Base-by-base conservation (phyloP, 305 asterid genomes). In the Fraxinus paxiana region DNA sequence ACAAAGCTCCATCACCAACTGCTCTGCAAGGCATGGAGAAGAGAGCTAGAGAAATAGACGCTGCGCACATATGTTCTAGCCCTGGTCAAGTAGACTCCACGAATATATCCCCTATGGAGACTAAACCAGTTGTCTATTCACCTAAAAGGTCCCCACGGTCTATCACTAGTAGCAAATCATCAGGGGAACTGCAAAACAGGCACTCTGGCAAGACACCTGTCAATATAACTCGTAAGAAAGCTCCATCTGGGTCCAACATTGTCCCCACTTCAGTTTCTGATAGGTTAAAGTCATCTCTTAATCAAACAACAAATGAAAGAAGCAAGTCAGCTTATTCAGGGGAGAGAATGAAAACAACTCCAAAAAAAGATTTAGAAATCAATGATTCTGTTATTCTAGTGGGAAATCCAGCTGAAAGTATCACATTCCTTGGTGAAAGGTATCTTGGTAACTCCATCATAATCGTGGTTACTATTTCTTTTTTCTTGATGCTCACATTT, bases 351-450 rank as follows among this genome's bases (percentile, higher is more conserved):
- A 92, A 87, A 84, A 83, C 86, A 83, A 84, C 90, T 87, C 85
- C 91, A 61, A 88, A 85, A 82, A 83, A 91, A 51, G 87, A 76
- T 83, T 81, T 83, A 83, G 87, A 46, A 76, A 75, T 81, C 71
- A 85, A 35, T 76, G 91, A 89, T 76, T 79, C 88, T 80, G 81
- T 85, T 83, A 75, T 34, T 83, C 22, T 81, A 82, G 85, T 83
- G 56, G 90, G 92, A 84, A 81, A 83, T 81, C 76, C 86, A n/a
- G 83, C 75, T 51, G 92, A 88, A 80, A 84, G 73, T 72, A 80
- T 82, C 76, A 41, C 79, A n/a, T 41, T 89, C 78, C 86, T 81
- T 76, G 82, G 85, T 70, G 96, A 92, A 86, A 91, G 97, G 98
- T 93, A 67, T 28, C 37, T 67, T 26, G 73, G 7, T 2, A 26